Evolutionary conservation across 805 yeast species (phyloP), one percentile per base, ranked within the genome.

Genomic region (Kodamaea hsintzibuensis): DNA sequence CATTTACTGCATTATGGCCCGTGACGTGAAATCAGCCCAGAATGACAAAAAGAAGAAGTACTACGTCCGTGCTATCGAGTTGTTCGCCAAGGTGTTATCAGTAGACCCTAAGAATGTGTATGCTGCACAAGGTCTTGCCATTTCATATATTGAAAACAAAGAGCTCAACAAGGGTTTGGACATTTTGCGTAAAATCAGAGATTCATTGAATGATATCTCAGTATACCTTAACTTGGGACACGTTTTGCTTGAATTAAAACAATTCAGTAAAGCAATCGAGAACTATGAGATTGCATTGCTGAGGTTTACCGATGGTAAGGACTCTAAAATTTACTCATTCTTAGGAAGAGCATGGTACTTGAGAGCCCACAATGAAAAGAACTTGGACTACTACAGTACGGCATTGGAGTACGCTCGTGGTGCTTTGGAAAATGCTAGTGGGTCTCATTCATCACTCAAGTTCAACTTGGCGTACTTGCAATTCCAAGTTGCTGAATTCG

Each of bases 71-170:
- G 97, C 97, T n/a, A 88, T 92, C 12, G 98, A 93, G 71, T 77
- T 95, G 55, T 93, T 84, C 68, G 89, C 91, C 63, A 95, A 95
- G 71, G 97, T 91, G 1, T 74, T 95, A 51, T 85, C 88, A 49
- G 72, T 91, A 27, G 98, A 95, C 72, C 83, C 92, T 1, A 78
- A 81, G 60, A 90, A 93, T 66, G 93, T 92, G 0, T 95, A 86
- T 73, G 99, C 99, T 4, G 98, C 99, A 1, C 99, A 95, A 70
- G 99, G 99, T 52, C 79, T 95, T 57, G 98, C 98, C 1, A 91
- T 95, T 53, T 84, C 91, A 3, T 88, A 91, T 68, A 96, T 96
- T 9, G 98, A 93, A 63, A 86, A 85, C 63, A 85, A 86, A 60
- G 85, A 89, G 60, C 73, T 83, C 35, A 84, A 83, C 22, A 78